Conservation (phyloP, 75 land plant species). For the Gnetum montanum region DNA sequence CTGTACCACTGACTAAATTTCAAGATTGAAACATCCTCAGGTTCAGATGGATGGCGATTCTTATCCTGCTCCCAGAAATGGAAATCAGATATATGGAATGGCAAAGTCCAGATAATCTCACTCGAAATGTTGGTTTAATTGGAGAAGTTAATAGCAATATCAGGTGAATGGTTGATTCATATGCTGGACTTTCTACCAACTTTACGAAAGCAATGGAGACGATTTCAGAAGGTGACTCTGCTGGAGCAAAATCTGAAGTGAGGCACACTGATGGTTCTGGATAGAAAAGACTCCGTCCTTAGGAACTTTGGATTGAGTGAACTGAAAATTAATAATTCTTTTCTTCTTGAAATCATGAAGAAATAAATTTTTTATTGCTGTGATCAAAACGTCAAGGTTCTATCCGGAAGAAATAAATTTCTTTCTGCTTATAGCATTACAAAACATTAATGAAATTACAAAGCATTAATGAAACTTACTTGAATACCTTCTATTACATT, state of each 20-base stretch:
- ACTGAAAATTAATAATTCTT: not conserved
- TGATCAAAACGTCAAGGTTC: no score
- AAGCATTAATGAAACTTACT: no score
- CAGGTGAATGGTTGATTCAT: constrained; percentile 37
- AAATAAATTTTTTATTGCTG: no score
- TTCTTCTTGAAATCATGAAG: not conserved
- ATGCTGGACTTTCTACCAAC: constrained; percentile 28
- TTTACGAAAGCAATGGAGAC: constrained; percentile 25
- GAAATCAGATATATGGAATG: constrained; percentile 26
- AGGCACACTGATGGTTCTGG: constrained; percentile 9
- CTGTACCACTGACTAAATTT: no score
- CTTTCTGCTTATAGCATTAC: no score
- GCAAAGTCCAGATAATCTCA: constrained; percentile 35
- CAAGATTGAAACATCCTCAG: no score
- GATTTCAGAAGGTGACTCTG: constrained; percentile 23
- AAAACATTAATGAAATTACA: no score
- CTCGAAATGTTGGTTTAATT: constrained; percentile 39
- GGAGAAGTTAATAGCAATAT: constrained; percentile 46
- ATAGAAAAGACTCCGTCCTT: constrained; percentile 13
- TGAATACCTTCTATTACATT: no score
- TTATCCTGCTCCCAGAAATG: constrained; percentile 15
- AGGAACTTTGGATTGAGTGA: not conserved
- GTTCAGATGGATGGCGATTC: constrained; percentile 18
- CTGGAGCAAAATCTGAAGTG: constrained; percentile 17
- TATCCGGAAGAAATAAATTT: no score